Evolutionary conservation across 2,329 filamentous ascomycete species (phyloP).

Genomic region (Rutstroemia sp.): DNA sequence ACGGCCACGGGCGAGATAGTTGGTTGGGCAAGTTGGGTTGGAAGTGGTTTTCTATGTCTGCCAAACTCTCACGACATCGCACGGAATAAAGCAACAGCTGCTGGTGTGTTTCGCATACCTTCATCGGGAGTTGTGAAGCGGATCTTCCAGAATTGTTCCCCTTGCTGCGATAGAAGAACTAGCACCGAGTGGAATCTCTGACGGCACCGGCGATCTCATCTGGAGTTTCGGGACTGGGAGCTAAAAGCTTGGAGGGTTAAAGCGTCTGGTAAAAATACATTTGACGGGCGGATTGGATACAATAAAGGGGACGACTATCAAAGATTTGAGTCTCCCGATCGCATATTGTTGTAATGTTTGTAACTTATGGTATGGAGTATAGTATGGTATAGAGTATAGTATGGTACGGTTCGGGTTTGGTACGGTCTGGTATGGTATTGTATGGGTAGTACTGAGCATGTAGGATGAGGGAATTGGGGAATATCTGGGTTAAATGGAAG

Average conservation of each 20-base stretch:
- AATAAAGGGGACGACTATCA: not conserved
- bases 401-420: too few species aligned
- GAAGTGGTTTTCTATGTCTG: not conserved
- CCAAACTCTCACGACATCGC: not conserved
- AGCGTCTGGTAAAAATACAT: constrained; percentile 5
- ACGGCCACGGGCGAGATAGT: not conserved
- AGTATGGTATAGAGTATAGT: too few species aligned
- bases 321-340: not conserved
- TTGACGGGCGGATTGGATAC: not conserved
- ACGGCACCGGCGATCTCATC: constrained; percentile 25
- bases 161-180: constrained; percentile 25
- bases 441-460: not conserved
- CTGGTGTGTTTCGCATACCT: constrained; percentile 22
- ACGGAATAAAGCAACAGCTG: not conserved
- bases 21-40: not conserved
- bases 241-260: not conserved
- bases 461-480: not conserved
- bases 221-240: constrained; percentile 15
- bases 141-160: constrained; percentile 21
- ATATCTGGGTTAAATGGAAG: not conserved
- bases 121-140: constrained; percentile 23
- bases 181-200: constrained; percentile 25
- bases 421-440: not conserved
- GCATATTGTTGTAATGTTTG: not conserved
- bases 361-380: too few species aligned